phyloP scores from a whole-genome alignment of 352 stramenopile species.

The Phytophthora cryptogea region DNA sequence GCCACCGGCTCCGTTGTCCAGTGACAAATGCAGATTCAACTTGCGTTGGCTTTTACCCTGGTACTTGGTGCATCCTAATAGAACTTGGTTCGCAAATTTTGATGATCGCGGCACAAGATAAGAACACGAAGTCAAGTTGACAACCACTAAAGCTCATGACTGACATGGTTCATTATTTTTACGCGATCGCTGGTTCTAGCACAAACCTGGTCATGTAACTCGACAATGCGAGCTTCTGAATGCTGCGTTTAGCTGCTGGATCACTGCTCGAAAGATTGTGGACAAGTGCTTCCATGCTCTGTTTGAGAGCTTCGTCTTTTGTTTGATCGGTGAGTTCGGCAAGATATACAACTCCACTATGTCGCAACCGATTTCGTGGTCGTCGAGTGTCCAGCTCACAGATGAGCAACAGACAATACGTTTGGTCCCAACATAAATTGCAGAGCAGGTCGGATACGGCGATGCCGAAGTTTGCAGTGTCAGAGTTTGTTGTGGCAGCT shows the following conservation, averaged over 20 bases:
- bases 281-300: constrained; percentile 65
- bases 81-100: constrained; percentile 28
- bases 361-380: constrained; percentile 35
- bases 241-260: constrained; percentile 56
- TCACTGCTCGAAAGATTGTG: constrained; percentile 84
- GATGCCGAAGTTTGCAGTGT: constrained; percentile 33
- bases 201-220: constrained; percentile 64
- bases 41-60: constrained; percentile 51
- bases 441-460: constrained; percentile 58
- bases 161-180: constrained; percentile 30
- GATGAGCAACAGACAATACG: constrained; percentile 56
- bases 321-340: constrained; percentile 47
- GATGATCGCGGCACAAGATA: constrained; percentile 6
- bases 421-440: constrained; percentile 61
- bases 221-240: constrained; percentile 75
- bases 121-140: constrained; percentile 8
- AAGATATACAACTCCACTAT: constrained; percentile 71
- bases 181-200: constrained; percentile 39
- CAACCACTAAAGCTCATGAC: constrained; percentile 1
- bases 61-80: constrained; percentile 2
- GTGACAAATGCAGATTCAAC: constrained; percentile 59
- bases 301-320: constrained; percentile 43
- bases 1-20: constrained; percentile 73
- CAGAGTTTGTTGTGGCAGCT: not conserved
- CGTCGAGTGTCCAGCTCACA: constrained; percentile 72